Evolutionary conservation across 129 eudicot genomes (phyloP), one percentile per base, ranked within the genome.

Genomic region (Mikania micrantha): DNA sequence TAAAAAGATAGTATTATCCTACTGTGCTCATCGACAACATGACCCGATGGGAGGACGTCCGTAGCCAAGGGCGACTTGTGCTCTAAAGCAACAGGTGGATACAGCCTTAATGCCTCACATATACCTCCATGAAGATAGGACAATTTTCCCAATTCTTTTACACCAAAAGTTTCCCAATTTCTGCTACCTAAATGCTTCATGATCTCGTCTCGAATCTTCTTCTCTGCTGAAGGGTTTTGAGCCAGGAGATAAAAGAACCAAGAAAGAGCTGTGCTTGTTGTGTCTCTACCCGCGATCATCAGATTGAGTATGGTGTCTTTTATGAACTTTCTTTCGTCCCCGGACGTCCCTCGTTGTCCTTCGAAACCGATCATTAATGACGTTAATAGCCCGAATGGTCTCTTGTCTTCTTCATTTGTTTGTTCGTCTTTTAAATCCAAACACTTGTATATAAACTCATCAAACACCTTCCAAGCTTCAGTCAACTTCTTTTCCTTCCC

Each of bases 11-110:
- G 19, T 16, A 78, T 65, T 9, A 78, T 67, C 34, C 5, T 57
- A 1, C 62, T 9, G 10, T 59, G 19, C 6, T 31, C 22, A 25
- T 58, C 28, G 9, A 78, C 78, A 8, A 0, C 16, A 10, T 72
- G 65, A 13, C 78, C 82, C 0, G 69, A 64, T 27, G 82, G 82
- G 7, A 78, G 74, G 9, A 72, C 11, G 11, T 78, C 82, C 0
- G 20, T 13, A 15, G 44, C 8, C 3, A 35, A 1, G 0, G 82
- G 58, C 6, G 39, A 13, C 15, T 66, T 65, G 22, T 59, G 48
- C 34, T 72, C 74, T 0, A 72, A 36, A 11, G 74, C 70, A 13
- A 65, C 49, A 0, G 82, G 59, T 0, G 78, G 82, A 12, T 65
- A 78, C 12, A 78, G 53, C 40, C 78, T 27, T 72, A 78, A 36